Base-by-base conservation (phyloP, 805 yeast genomes). In the Brettanomyces anomalus region DNA sequence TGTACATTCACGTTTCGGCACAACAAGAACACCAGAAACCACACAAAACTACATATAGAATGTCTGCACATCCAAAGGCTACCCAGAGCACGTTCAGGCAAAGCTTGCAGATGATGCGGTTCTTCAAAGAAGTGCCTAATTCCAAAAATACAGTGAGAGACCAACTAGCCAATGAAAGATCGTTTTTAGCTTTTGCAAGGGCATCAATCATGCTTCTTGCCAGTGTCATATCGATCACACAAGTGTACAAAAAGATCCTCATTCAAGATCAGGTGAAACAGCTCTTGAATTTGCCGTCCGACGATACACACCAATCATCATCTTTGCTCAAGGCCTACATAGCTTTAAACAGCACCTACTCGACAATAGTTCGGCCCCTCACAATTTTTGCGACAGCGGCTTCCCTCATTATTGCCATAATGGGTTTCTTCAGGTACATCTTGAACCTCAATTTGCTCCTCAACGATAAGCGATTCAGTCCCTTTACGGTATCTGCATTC, bases 131-230 rank as follows among this genome's bases (percentile, higher is more conserved):
- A 10, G 24, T 26, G 5, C 33, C 42, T 3, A 45, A 45, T 31
- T n/a, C 26, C 18, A n/a, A 39, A 6, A 39, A 44, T 11, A 66
- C 65, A n/a, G 67, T 71, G 11, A 53, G 75, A 45, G 75, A 70
- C 50, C 75, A 70, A 43, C 46, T 72, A 55, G 76, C 77, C 18
- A 72, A 71, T 46, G 77, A 72, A 46, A 56, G 77, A 33, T 68
- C 76, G 4, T 71, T 63, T 43, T 55, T 72, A 16, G 75, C 77
- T 0, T 72, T 74, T 67, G 43, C 67, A 14, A 56, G 77, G 26
- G 64, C 72, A 0, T 58, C 68, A 0, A 48, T 70, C 17, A 61
- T 67, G 34, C 64, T 68, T 42, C 54, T 69, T 14, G 57, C 71
- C 1, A 53, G 67, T 19, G 67, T 71, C 0, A 53, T 71, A 3